Conservation (phyloP, 345 rosid species). For the Mercurialis annua region DNA sequence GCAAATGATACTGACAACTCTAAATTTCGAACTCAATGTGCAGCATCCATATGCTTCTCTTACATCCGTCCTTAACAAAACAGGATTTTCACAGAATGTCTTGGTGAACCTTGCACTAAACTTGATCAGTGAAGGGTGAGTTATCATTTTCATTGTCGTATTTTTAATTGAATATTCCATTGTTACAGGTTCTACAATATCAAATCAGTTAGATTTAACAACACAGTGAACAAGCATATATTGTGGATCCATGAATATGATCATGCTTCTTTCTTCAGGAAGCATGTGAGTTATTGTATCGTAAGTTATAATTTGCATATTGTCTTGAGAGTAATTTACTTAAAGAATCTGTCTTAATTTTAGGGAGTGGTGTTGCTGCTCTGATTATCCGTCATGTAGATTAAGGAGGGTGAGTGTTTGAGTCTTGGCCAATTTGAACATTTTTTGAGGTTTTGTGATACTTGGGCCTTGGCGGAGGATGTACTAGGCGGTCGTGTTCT, state of each 20-base stretch:
- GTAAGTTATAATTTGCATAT: conserved; percentile 8
- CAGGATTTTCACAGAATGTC: conserved; percentile 63
- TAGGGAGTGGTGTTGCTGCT: conserved; percentile 23
- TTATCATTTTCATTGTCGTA: conserved; percentile 9
- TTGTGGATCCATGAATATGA: conserved; percentile 25
- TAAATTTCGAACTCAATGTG: conserved; percentile 73
- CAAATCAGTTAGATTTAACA: conserved; percentile 11
- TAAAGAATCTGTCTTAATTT: conserved; percentile 17
- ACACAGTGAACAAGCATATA: not conserved
- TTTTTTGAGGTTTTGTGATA: conserved; percentile 19
- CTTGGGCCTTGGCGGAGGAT: conserved; percentile 25
- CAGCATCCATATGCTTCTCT: conserved; percentile 74
- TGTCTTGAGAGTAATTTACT: conserved; percentile 19
- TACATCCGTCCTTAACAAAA: conserved; percentile 54
- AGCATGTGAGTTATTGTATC: conserved; percentile 21
- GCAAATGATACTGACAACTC: conserved; percentile 68
- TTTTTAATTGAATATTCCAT: conserved; percentile 19
- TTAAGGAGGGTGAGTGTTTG: conserved; percentile 15
- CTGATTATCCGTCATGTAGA: conserved; percentile 22
- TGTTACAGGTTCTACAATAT: conserved; percentile 19
- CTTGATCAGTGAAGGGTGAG: conserved; percentile 84
- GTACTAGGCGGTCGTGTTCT: conserved; percentile 15
- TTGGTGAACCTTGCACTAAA: conserved; percentile 69
- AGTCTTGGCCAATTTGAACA: conserved; percentile 18
- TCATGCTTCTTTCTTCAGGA: conserved; percentile 30